Evolutionary conservation across 257 asterid genomes (phyloP).

Genomic region (Agastache rugosa): DNA sequence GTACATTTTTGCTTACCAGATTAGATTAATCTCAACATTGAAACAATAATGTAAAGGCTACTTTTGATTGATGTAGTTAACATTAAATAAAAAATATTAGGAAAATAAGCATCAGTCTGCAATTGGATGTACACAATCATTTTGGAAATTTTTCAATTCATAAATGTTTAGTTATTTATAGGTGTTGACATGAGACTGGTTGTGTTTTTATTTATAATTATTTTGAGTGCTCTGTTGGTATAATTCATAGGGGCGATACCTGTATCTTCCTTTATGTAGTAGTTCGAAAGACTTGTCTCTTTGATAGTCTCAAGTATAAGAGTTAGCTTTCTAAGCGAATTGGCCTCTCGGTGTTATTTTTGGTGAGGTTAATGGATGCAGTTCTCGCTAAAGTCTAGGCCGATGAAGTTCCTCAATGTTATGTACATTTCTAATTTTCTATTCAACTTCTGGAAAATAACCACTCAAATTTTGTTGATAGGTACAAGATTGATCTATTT

Average conservation of each 20-base stretch:
- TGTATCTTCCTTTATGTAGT: neutral
- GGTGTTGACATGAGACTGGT: neutral
- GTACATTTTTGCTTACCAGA: neutral
- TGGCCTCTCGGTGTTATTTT: neutral
- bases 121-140: conserved; percentile 7
- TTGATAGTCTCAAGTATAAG: conserved; percentile 1
- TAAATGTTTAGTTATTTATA: neutral
- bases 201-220: neutral
- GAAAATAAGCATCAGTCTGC: neutral
- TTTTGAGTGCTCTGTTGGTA: neutral
- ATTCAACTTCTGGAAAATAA: conserved; percentile 3
- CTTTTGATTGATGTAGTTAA: neutral
- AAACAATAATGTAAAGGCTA: neutral
- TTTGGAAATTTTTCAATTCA: neutral
- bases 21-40: neutral
- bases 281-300: neutral
- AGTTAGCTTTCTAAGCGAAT: conserved; percentile 3
- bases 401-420: neutral
- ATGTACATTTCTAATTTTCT: conserved; percentile 19
- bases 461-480: neutral
- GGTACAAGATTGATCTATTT: neutral
- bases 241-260: neutral
- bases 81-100: neutral
- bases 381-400: conserved; percentile 20
- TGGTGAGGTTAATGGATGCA: conserved; percentile 6